Evolutionary conservation across 2,329 filamentous ascomycete species (phyloP).

Genomic region (Penicillium olsonii): DNA sequence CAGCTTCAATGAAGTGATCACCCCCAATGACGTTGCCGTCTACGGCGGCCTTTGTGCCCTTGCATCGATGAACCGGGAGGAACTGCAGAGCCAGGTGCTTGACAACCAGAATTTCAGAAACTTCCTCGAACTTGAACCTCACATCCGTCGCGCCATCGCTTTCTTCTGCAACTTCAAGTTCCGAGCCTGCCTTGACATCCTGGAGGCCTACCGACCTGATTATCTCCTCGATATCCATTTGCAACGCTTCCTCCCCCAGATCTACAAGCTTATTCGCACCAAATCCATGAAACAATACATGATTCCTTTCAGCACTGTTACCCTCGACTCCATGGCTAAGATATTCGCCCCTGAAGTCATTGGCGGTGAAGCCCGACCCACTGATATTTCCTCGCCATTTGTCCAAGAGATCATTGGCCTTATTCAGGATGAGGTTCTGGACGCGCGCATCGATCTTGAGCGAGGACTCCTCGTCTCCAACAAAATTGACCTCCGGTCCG

Average conservation of each 20-base stretch:
- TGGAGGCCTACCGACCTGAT: conserved; percentile 79
- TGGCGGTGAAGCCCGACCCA: conserved; percentile 54
- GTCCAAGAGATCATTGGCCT: conserved; percentile 70
- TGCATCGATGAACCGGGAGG: conserved; percentile 79
- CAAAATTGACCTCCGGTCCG: conserved; percentile 64
- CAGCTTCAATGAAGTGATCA: conserved; percentile 70
- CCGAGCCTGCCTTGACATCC: conserved; percentile 75
- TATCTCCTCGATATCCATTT: conserved; percentile 91
- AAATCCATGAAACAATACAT: conserved; percentile 96
- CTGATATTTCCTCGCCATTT: conserved; percentile 57
- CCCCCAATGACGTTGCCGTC: conserved; percentile 83
- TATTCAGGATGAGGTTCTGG: conserved; percentile 71
- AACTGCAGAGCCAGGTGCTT: conserved; percentile 74
- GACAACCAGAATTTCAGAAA: conserved; percentile 79
- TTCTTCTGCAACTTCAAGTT: conserved; percentile 92
- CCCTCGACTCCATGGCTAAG: conserved; percentile 72
- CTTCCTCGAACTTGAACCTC: conserved; percentile 89
- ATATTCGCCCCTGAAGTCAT: conserved; percentile 63
- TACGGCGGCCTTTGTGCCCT: conserved; percentile 86
- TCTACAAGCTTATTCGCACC: conserved; percentile 76
- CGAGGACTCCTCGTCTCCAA: conserved; percentile 76
- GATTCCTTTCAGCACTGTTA: conserved; percentile 84
- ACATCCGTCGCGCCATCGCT: conserved; percentile 85
- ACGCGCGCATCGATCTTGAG: conserved; percentile 82
- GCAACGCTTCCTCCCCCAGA: conserved; percentile 66